Evolutionary conservation across 106 monocot species (phyloP).

Genomic region (Dendrobium catenatum): DNA sequence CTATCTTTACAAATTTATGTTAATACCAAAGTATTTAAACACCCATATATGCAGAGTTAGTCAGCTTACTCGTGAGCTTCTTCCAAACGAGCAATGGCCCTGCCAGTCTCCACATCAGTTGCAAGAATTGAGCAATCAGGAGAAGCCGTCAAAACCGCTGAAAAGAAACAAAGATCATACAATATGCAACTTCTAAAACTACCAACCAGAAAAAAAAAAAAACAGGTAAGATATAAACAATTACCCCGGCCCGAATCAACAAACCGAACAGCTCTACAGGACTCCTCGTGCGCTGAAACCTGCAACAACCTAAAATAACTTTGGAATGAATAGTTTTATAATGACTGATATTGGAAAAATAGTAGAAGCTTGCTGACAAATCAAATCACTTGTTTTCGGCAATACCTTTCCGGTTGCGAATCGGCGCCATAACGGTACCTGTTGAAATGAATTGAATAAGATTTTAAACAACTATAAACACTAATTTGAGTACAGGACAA

Average conservation of each 20-base stretch:
- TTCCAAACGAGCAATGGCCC: conserved; percentile 50
- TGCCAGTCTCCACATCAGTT: conserved; percentile 76
- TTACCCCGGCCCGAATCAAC: conserved; percentile 72
- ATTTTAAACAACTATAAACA: not conserved
- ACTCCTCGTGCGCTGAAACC: conserved; percentile 51
- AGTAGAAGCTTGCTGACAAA: not conserved
- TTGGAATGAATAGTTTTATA: not conserved
- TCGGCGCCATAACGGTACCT: conserved; percentile 68
- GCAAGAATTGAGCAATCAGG: conserved; percentile 84
- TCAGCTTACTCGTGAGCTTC: conserved; percentile 69
- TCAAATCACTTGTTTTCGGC: not conserved
- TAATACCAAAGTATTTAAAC: not conserved
- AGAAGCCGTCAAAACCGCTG: conserved; percentile 76
- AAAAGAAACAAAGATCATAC: not conserved
- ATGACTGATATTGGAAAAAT: not conserved
- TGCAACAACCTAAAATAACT: conserved; percentile 26
- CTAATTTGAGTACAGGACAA: not conserved
- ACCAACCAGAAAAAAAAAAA: not conserved
- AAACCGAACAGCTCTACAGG: conserved; percentile 85
- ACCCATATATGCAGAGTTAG: not conserved
- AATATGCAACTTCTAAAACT: not conserved
- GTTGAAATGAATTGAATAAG: not conserved
- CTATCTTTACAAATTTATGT: not conserved
- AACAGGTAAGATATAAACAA: not conserved
- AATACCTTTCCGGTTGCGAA: conserved; percentile 60